These are phyloP conservation scores for Peronospora tabacina DNA, from an alignment of 352 stramenopile species.

Conservation along the genomic window DNA sequence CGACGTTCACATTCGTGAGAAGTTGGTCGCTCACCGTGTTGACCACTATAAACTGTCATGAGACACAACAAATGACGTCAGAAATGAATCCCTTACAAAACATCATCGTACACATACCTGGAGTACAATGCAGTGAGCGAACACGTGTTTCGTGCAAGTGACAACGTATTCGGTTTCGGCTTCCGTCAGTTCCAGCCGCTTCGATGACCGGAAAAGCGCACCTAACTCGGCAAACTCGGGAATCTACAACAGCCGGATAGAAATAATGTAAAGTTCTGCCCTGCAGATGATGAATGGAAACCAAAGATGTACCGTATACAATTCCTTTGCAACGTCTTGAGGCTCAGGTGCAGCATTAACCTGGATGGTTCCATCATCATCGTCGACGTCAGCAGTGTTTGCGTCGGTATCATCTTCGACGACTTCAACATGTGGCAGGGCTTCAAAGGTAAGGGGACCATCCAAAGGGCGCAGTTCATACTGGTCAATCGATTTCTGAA, in stretches of 20 bases:
- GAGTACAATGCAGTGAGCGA: slow-evolving; percentile 92
- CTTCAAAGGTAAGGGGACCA: slow-evolving; percentile 74
- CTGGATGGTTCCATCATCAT: slow-evolving; percentile 23
- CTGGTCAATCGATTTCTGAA: slow-evolving; percentile 85
- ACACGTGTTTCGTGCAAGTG: slow-evolving; percentile 95
- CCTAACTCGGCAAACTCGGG: slow-evolving; percentile 92
- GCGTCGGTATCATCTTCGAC: slow-evolving; percentile 36
- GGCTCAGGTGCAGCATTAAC: slow-evolving; percentile 34
- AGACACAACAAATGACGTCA: slow-evolving; percentile 6
- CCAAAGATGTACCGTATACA: slow-evolving; percentile 84
- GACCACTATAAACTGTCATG: slow-evolving; percentile 93
- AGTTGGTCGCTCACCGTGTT: slow-evolving; percentile 99
- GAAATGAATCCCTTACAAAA: neutral
- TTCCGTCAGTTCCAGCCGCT: slow-evolving; percentile 91
- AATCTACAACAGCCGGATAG: slow-evolving; percentile 46
- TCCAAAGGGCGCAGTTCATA: slow-evolving; percentile 72
- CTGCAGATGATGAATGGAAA: neutral
- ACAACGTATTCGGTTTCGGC: slow-evolving; percentile 98
- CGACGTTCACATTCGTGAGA: slow-evolving; percentile 91
- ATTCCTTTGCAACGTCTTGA: slow-evolving; percentile 80
- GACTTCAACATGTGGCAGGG: slow-evolving; percentile 77
- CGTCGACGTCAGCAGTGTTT: slow-evolving; percentile 31
- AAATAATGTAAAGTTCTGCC: slow-evolving; percentile 3
- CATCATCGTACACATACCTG: slow-evolving; percentile 30
- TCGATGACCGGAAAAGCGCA: slow-evolving; percentile 89